Evolutionary conservation across 441 rosid genomes (phyloP).

Genomic region (Isatis lusitanica): DNA sequence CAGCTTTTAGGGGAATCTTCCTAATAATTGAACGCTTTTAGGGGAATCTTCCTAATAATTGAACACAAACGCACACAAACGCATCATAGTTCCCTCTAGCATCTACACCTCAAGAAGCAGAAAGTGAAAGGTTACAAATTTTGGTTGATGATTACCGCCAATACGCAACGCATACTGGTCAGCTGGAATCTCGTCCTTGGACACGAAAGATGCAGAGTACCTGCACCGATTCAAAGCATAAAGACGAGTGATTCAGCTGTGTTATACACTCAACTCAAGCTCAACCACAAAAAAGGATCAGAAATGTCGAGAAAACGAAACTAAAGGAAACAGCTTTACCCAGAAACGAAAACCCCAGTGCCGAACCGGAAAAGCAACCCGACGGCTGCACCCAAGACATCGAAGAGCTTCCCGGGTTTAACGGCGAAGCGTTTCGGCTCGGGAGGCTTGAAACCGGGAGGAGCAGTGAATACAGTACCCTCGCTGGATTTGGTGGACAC

Average conservation of each 20-base stretch:
- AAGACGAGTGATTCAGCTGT: neutral
- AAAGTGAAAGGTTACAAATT: neutral
- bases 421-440: slow-evolving; percentile 65
- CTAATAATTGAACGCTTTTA: neutral
- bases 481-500: slow-evolving; percentile 43
- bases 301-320: neutral
- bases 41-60: neutral
- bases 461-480: slow-evolving; percentile 51
- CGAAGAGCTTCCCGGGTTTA: slow-evolving; percentile 58
- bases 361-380: slow-evolving; percentile 72
- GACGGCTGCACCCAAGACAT: slow-evolving; percentile 70
- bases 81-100: neutral
- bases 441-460: slow-evolving; percentile 77
- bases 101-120: neutral
- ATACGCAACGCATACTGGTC: slow-evolving; percentile 71
- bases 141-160: slow-evolving; percentile 50
- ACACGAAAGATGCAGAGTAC: slow-evolving; percentile 77
- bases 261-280: neutral
- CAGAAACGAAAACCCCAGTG: slow-evolving; percentile 79
- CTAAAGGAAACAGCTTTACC: slow-evolving; percentile 39
- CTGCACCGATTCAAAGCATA: slow-evolving; percentile 42
- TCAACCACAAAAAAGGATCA: neutral
- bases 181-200: slow-evolving; percentile 66
- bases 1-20: neutral
- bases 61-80: slow-evolving; percentile 6